phyloP scores from a whole-genome alignment of 257 asterid species.

The Plantago elongata region DNA sequence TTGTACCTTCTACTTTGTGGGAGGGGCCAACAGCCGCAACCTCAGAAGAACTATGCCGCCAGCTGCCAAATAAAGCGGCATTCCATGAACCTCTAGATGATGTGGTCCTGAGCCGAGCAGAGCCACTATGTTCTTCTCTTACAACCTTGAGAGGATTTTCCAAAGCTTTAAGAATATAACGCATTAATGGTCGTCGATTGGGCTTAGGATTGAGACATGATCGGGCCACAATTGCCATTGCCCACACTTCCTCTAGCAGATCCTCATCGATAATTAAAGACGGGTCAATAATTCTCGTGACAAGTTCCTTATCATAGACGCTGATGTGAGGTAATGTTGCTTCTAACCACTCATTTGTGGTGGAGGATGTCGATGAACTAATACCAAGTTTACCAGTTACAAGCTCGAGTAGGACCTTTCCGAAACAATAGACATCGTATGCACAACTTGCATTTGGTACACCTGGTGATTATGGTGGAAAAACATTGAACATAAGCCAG shows the following conservation, averaged over 20 bases:
- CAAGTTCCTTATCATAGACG: constrained; percentile 13
- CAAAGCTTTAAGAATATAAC: constrained; percentile 13
- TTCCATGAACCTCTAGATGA: constrained; percentile 55
- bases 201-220: constrained; percentile 17
- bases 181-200: constrained; percentile 14
- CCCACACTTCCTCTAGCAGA: constrained; percentile 16
- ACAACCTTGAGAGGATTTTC: constrained; percentile 15
- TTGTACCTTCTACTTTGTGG: constrained; percentile 27
- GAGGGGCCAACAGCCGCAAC: constrained; percentile 26
- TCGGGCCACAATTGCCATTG: constrained; percentile 18
- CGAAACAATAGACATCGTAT: constrained; percentile 65
- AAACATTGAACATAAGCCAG: neutral
- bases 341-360: constrained; percentile 20
- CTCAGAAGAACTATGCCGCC: constrained; percentile 48
- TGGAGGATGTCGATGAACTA: constrained; percentile 29
- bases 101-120: constrained; percentile 43
- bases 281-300: constrained; percentile 10
- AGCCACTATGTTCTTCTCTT: constrained; percentile 26
- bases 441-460: constrained; percentile 36
- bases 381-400: constrained; percentile 59
- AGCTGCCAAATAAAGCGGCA: constrained; percentile 44
- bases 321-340: constrained; percentile 12
- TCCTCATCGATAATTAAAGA: constrained; percentile 14
- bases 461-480: constrained; percentile 28
- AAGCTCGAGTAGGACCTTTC: constrained; percentile 64